Evolutionary conservation across 1,284 basidiomycete species (phyloP), one percentile per base, ranked within the genome.

Genomic region (Ganoderma multipileum): DNA sequence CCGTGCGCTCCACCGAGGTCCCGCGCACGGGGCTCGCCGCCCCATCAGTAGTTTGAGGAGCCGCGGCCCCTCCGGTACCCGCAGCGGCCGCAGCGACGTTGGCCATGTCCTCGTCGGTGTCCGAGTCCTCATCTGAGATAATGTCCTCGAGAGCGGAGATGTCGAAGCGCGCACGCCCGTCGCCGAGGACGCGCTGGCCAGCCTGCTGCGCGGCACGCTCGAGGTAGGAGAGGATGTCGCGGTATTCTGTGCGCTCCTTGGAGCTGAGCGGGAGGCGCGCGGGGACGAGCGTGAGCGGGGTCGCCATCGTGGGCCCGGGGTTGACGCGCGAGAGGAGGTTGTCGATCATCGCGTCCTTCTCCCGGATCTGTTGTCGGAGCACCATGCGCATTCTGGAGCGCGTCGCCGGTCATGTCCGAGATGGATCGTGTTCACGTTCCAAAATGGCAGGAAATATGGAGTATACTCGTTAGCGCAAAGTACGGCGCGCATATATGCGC

Each of bases 291-390:
- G 76, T 72, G 26, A 81, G 72, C 44, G 78, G 79, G 2, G 79
- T 80, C 18, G 76, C 71, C 67, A 74, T 70, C 28, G 73, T 65
- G 26, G 78, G 72, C 38, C 75, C 69, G n/a, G 73, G 76, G 64
- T 78, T 79, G 30, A 81, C 69, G 47, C 75, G 73, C 23, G 66
- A 68, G 66, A 82, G 76, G 23, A 80, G 71, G 39, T 73, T 64
- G 65, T 78, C 78, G 64, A 82, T 79, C 66, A 74, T 67, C 18
- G 78, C 76, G 63, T 81, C 78, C 69, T 80, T 82, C 70, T 79
- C 77, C 38, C 77, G 75, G 63, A 81, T 78, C 60, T 81, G 75
- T 50, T 75, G 74, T 33, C 78, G 76, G 23, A 81, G 70, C 38
- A 77, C 73, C 60, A 78, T 79, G 41, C 79, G 75, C 74, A 75